Evolutionary conservation across 768 basidiomycete species (phyloP), one percentile per base, ranked within the genome.

Genomic region (Boletellus ananas): DNA sequence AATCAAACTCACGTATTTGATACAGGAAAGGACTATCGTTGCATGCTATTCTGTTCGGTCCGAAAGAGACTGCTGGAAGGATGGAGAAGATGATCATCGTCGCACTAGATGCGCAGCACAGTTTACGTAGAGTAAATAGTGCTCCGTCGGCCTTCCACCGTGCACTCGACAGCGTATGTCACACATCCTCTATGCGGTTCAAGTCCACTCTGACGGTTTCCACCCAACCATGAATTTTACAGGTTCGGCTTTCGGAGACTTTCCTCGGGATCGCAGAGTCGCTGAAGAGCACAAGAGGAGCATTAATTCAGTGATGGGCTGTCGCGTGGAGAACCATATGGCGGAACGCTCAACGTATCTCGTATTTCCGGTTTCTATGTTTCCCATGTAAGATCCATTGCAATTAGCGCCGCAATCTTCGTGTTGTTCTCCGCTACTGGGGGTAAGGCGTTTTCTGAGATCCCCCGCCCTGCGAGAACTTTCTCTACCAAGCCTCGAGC

Each of bases 221-320:
- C 9, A 29, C 10, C 29, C 29, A 29, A 29, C 29, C 29, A 29
- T 29, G 11, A 29, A 3, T 50, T 25, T 20, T 29, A 18, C 51
- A 82, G 81, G 69, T 81, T 21, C 72, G 70, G 49, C 68, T 82
- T 11, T 74, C 80, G 1, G 66, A 77, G 43, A 75, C 80, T 6
- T 83, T 83, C 73, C 64, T 81, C 25, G 73, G 75, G 17, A 73
- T 81, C 42, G 80, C 81, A 0, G 78, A 79, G 49, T 80, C 81
- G 0, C 59, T 82, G 65, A 73, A 70, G 58, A 80, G 74, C 51
- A 73, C 79, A 10, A 65, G 80, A 54, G 80, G 76, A 6, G 69
- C 74, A 14, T 58, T 82, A 48, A 59, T 80, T 53, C 59, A 66
- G 45, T 59, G 60, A 59, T 14, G 27, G n/a, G 27, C 8, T 5